These are phyloP conservation scores for Candida nanaspora DNA, from an alignment of 805 yeast species.

Conservation along the genomic window DNA sequence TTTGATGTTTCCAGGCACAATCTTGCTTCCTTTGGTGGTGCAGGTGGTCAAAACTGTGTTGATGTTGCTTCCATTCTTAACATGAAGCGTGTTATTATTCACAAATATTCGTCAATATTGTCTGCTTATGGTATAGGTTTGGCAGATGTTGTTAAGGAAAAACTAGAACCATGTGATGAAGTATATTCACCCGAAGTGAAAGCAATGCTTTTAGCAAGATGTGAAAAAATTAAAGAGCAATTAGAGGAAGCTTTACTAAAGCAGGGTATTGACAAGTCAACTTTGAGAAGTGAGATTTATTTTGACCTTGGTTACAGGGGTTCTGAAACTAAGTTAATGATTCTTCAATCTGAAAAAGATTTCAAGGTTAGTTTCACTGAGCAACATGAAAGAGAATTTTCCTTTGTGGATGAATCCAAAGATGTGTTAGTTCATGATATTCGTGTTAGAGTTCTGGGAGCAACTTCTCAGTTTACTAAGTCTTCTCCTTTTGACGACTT, in stretches of 20 bases:
- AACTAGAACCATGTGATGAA: constrained; percentile 60
- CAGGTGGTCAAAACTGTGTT: constrained; percentile 88
- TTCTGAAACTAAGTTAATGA: constrained; percentile 82
- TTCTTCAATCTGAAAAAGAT: constrained; percentile 24
- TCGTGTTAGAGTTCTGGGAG: constrained; percentile 8
- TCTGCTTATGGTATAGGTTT: constrained; percentile 86
- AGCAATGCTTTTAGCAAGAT: constrained; percentile 32
- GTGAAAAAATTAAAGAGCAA: constrained; percentile 34
- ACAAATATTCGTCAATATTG: constrained; percentile 73
- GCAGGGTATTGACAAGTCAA: constrained; percentile 47
- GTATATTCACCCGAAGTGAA: constrained; percentile 28
- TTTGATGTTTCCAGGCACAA: constrained; percentile 57
- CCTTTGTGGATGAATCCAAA: constrained; percentile 20
- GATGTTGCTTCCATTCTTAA: constrained; percentile 69
- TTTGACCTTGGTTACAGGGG: constrained; percentile 79
- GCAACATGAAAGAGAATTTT: constrained; percentile 26
- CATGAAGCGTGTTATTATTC: constrained; percentile 61
- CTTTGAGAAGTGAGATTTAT: constrained; percentile 51
- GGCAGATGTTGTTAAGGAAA: constrained; percentile 78
- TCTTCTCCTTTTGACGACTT: constrained; percentile 18
- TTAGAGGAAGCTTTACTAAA: constrained; percentile 32
- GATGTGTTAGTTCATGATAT: constrained; percentile 23
- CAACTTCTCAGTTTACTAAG: neutral
- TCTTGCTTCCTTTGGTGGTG: constrained; percentile 84
- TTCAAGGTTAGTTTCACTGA: constrained; percentile 17